Evolutionary conservation across 768 basidiomycete species (phyloP), one percentile per base, ranked within the genome.

Genomic region (Rhodotorula toruloides): DNA sequence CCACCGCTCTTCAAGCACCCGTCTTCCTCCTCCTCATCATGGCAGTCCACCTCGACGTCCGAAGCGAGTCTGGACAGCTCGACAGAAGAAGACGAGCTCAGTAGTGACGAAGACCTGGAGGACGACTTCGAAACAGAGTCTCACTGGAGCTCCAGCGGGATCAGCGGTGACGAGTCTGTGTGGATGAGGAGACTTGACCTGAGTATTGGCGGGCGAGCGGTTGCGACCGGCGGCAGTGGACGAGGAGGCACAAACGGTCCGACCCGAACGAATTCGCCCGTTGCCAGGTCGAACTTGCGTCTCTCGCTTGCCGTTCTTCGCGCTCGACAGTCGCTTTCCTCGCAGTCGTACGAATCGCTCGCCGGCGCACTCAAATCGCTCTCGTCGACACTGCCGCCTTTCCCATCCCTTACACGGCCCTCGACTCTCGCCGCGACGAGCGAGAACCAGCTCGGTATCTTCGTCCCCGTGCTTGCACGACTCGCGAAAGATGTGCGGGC

Each of bases 221-320:
- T n/a, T n/a, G n/a, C n/a, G n/a, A n/a, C n/a, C 16, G 29, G 27
- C 29, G 10, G 13, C 27, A 10, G 47, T 31, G 47, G 47, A 6
- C 13, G 9, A 11, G 19, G 47, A 31, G 13, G 6, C 29, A 13
- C 47, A 11, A 16, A 10, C 36, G 25, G 11, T 21, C 34, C 36
- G 6, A 19, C 22, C 52, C 34, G 52, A 22, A 34, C 34, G 25
- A 53, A 9, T 25, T 37, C 36, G 36, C 50, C 25, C 29, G 19
- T 12, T 14, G 31, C n/a, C 27, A 31, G 40, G 40, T 22, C 59
- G 36, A 31, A 53, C 50, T 50, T 67, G 44, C 61, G 61, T 50
- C 66, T 67, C 36, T 61, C 66, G 29, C 55, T 67, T 31, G 53
- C 63, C 34, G 58, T 60, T 32, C 59, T 69, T n/a, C 47, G 62